Evolutionary conservation across 225 moss, liverwort and hornwort species (phyloP), one percentile per base, ranked within the genome.

Genomic region (Climacium dendroides): DNA sequence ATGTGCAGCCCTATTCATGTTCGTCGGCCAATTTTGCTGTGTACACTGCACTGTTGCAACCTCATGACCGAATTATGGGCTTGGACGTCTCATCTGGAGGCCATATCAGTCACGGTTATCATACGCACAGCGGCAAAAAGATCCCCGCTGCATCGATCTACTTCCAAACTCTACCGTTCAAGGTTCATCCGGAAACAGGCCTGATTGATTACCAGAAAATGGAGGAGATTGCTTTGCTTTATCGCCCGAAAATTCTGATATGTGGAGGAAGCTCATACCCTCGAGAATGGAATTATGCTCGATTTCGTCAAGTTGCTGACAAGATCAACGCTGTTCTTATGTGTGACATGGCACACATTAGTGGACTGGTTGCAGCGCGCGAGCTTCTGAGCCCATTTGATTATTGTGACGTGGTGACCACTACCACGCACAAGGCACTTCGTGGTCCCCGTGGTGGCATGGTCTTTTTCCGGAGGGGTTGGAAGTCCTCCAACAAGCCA

Each of bases 241-340:
- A 93, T 78, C 93, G 98, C 17, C 98, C 98, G 20, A 96, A 96
- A 87, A 90, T 98, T 28, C 88, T 98, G 71, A 98, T 98, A 15
- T 98, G 96, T 62, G 98, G 98, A n/a, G 98, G 98, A 26, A 98
- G 98, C 89, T 92, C 98, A 0, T 96, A 98, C 65, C 95, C 96
- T 5, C 85, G 98, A 74, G 96, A 98, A 79, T 98, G 98, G 98
- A 93, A 96, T 60, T 98, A 96, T 52, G 93, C 90, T n/a, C 93
- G 96, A 15, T 96, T 98, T 84, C 94, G 98, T 43, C 91, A 91
- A 54, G 95, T 98, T 66, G 96, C 98, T 7, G 94, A 95, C 72
- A 96, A 95, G 89, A 92, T 94, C 63, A 92, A 94, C 87, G 96
- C 98, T 32, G 39, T 96, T 71, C 96, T 98, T 18, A 91, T 98